phyloP scores from a whole-genome alignment of 495 filamentous ascomycete species.

The Coniosporium apollinis region DNA sequence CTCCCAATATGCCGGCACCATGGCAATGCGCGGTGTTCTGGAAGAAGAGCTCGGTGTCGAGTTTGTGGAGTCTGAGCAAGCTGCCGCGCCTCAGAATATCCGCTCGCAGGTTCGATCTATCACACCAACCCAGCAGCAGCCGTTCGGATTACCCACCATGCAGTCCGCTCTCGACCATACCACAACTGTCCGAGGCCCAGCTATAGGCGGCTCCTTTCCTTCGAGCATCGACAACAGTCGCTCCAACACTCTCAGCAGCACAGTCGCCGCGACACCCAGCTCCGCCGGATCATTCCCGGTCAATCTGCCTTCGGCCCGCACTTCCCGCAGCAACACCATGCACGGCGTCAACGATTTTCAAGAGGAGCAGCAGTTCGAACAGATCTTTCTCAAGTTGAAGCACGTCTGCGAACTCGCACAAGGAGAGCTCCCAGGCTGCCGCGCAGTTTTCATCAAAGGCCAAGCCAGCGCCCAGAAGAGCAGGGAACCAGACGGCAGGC shows the following conservation, averaged over 20 bases:
- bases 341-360: slow-evolving; percentile 44
- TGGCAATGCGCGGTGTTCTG: too few relatives aligned
- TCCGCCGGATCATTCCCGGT: slow-evolving; percentile 65
- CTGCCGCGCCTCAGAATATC: too few relatives aligned
- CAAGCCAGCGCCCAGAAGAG: slow-evolving; percentile 26
- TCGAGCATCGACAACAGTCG: slow-evolving; percentile 27
- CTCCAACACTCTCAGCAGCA: slow-evolving; percentile 30
- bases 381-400: slow-evolving; percentile 55
- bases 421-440: slow-evolving; percentile 46
- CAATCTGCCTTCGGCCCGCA: slow-evolving; percentile 28
- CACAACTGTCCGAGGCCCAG: too few relatives aligned
- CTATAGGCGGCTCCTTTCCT: slow-evolving; percentile 16
- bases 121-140: slow-evolving; percentile 11
- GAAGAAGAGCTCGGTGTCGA: too few relatives aligned
- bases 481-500: slow-evolving; percentile 11
- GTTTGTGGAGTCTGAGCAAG: too few relatives aligned
- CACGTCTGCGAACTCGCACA: slow-evolving; percentile 49
- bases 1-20: too few relatives aligned
- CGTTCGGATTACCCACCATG: slow-evolving; percentile 11
- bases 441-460: slow-evolving; percentile 39
- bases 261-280: slow-evolving; percentile 46
- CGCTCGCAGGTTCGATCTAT: too few relatives aligned
- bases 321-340: slow-evolving; percentile 32
- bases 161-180: too few relatives aligned
- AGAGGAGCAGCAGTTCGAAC: slow-evolving; percentile 65